Conservation (phyloP, 1,139 yeast species). For the Candida sp. region DNA sequence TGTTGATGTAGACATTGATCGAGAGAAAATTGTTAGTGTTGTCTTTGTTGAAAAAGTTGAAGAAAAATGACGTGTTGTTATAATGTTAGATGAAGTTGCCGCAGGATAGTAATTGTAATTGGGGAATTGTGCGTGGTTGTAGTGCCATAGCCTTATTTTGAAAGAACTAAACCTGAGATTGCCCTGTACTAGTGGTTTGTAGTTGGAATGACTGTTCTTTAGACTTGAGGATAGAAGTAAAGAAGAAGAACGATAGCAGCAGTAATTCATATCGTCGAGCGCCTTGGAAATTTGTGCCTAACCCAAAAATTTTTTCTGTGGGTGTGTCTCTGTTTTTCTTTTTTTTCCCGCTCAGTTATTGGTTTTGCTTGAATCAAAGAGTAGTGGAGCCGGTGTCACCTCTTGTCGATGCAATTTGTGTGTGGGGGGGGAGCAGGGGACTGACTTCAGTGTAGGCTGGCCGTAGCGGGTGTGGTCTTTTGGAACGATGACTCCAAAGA, state of each 20-base stretch:
- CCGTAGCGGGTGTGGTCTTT: neutral
- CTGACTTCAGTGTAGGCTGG: too few relatives aligned
- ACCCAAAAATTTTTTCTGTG: neutral
- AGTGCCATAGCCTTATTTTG: neutral
- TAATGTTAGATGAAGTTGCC: neutral
- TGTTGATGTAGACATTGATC: constrained; percentile 8
- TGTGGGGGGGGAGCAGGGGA: too few relatives aligned
- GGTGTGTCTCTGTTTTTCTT: neutral
- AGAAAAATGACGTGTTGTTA: constrained; percentile 10
- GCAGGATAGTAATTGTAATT: neutral
- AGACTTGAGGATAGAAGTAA: neutral
- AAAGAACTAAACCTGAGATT: neutral
- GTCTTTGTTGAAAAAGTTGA: constrained; percentile 5
- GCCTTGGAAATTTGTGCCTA: neutral
- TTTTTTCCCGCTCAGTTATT: neutral
- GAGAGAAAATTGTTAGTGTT: constrained; percentile 4
- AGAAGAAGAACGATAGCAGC: neutral
- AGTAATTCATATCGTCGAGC: neutral
- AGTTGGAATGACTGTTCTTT: neutral
- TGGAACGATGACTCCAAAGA: neutral
- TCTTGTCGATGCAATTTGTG: too few relatives aligned
- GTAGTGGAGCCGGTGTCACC: neutral
- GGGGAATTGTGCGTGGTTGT: neutral
- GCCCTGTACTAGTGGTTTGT: neutral
- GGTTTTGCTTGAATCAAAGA: neutral